These are phyloP conservation scores for Microcos paniculata DNA, from an alignment of 345 rosid genomes.

Conservation along the genomic window DNA sequence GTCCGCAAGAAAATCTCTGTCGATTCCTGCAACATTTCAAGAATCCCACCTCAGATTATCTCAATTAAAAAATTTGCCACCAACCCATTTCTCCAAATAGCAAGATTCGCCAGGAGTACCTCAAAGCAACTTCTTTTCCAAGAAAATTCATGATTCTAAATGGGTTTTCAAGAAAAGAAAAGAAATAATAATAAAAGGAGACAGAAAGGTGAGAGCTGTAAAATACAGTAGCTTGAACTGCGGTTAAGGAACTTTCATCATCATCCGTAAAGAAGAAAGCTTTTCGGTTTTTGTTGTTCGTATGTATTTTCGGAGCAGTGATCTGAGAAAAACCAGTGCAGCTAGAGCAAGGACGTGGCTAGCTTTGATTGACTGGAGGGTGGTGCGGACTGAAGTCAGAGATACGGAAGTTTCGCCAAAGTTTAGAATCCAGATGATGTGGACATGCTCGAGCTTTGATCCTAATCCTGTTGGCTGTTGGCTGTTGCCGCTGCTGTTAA, in stretches of 20 bases:
- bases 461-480: too few species aligned
- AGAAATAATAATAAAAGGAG: not conserved
- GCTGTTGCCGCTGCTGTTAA: too few species aligned
- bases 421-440: not conserved
- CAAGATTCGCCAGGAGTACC: slow-evolving; percentile 15
- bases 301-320: not conserved
- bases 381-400: not conserved
- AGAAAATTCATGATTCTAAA: slow-evolving; percentile 20
- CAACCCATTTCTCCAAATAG: slow-evolving; percentile 18
- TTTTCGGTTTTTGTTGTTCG: not conserved
- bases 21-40: slow-evolving; percentile 15
- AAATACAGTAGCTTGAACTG: not conserved
- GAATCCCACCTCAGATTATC: slow-evolving; percentile 23
- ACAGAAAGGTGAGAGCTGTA: not conserved
- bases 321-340: not conserved
- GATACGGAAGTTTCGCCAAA: not conserved
- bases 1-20: not conserved
- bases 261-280: not conserved
- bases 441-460: not conserved
- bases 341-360: not conserved
- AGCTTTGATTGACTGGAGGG: not conserved
- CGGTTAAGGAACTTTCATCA: not conserved
- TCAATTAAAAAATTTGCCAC: not conserved
- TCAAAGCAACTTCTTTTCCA: not conserved
- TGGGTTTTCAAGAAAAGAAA: not conserved